Evolutionary conservation across 768 basidiomycete species (phyloP).

Genomic region (Brasilioporus rufonigricans): DNA sequence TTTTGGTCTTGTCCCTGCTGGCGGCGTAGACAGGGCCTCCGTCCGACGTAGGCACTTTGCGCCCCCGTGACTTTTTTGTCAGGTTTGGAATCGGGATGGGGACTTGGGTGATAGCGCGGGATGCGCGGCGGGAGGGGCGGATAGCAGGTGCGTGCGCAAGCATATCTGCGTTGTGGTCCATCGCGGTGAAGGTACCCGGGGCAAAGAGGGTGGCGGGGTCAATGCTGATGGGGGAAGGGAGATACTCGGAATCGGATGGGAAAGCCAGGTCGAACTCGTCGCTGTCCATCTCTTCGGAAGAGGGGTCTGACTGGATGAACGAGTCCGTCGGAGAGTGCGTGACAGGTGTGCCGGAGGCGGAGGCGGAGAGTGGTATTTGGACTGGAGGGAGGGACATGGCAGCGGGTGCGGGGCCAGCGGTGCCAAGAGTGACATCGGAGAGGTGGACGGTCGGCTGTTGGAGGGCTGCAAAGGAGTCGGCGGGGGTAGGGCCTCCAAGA

Average conservation of each 20-base stretch:
- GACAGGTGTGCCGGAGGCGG: neutral
- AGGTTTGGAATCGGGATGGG: slow-evolving; percentile 49
- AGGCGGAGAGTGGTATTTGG: slow-evolving; percentile 4
- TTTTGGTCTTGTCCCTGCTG: slow-evolving; percentile 34
- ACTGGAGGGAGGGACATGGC: neutral
- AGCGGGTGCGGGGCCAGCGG: neutral
- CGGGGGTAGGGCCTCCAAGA: slow-evolving; percentile 1
- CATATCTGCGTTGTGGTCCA: neutral
- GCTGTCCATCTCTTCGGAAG: slow-evolving; percentile 19
- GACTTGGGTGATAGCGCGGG: slow-evolving; percentile 28
- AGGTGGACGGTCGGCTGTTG: slow-evolving; percentile 23
- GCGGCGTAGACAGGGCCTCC: slow-evolving; percentile 20
- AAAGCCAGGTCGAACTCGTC: slow-evolving; percentile 17
- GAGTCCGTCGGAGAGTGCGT: slow-evolving; percentile 3
- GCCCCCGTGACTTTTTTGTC: slow-evolving; percentile 48
- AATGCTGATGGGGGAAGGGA: slow-evolving; percentile 11
- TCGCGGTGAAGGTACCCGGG: too few species aligned
- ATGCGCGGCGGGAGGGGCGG: slow-evolving; percentile 22
- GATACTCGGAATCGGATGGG: slow-evolving; percentile 25
- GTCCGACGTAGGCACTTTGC: slow-evolving; percentile 44
- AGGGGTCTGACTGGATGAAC: neutral
- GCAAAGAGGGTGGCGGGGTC: slow-evolving; percentile 11
- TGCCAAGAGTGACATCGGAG: slow-evolving; percentile 19
- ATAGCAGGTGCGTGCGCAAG: neutral
- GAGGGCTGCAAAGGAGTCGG: neutral